phyloP scores from a whole-genome alignment of 139 green algal genomes.

The Raphidocelis subcapitata region DNA sequence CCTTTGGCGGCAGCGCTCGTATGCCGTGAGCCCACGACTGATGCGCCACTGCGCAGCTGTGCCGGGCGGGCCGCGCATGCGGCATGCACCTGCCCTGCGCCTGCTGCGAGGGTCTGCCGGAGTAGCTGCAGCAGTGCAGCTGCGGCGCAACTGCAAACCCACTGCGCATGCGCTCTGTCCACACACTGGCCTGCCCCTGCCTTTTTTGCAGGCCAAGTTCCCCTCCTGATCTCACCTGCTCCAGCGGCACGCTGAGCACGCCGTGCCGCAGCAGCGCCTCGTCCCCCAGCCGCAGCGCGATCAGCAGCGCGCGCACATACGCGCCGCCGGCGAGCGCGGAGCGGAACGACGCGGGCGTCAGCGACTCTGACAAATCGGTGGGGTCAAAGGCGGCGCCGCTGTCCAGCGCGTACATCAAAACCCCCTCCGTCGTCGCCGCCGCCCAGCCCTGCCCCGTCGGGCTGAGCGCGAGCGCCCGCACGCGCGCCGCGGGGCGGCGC shows the following conservation, averaged over 20 bases:
- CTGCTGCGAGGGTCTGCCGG: neutral
- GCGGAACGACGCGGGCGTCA: slow-evolving; percentile 77
- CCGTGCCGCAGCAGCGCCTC: slow-evolving; percentile 56
- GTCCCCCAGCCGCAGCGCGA: slow-evolving; percentile 81
- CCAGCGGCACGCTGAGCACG: slow-evolving; percentile 48
- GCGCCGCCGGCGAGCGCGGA: slow-evolving; percentile 41
- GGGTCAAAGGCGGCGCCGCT: slow-evolving; percentile 88
- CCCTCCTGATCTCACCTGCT: too few species aligned
- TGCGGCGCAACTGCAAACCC: too few species aligned
- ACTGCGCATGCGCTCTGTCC: neutral
- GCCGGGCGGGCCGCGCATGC: too few species aligned
- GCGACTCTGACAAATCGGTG: slow-evolving; percentile 86
- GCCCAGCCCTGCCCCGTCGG: slow-evolving; percentile 82
- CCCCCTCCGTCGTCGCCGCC: slow-evolving; percentile 88
- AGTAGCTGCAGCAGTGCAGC: too few species aligned
- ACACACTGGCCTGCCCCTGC: neutral
- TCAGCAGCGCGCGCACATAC: slow-evolving; percentile 69
- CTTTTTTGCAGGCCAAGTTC: too few species aligned
- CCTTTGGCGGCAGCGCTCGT: too few species aligned
- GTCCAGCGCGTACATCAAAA: slow-evolving; percentile 90
- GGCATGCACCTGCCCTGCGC: too few species aligned
- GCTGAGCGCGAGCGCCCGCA: slow-evolving; percentile 74
- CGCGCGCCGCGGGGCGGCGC: slow-evolving; percentile 48
- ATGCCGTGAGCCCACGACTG: too few species aligned
- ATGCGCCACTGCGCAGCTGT: too few species aligned